These are phyloP conservation scores for Hordeum pubiflorum DNA, from an alignment of 202 grass and related monocot species.

Conservation along the genomic window DNA sequence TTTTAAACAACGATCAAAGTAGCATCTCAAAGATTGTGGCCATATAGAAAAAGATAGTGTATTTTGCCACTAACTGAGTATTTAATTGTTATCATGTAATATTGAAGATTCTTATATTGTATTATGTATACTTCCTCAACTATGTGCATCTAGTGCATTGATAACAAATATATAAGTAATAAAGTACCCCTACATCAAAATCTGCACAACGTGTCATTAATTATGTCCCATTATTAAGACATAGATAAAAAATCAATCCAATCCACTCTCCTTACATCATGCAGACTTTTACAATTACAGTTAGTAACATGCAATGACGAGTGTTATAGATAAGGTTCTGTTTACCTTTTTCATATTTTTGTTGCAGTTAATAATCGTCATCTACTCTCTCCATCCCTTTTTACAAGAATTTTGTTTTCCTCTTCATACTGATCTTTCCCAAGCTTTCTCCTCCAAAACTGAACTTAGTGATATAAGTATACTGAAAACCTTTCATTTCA, in stretches of 20 bases:
- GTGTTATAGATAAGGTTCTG: not conserved
- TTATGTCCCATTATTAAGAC: not conserved
- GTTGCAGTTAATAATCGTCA: not conserved
- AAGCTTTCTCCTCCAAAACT: not conserved
- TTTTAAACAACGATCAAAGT: not conserved
- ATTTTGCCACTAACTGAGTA: not conserved
- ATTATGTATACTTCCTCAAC: not conserved
- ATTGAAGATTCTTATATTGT: not conserved
- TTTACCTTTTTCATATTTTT: not conserved
- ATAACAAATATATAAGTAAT: not conserved
- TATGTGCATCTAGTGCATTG: not conserved
- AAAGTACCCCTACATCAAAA: not conserved
- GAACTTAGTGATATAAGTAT: not conserved
- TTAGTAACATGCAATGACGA: not conserved
- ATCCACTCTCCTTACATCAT: not conserved
- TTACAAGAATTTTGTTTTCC: not conserved
- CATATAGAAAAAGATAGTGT: not conserved
- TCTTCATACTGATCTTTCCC: not conserved
- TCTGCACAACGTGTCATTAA: not conserved
- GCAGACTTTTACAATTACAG: not conserved
- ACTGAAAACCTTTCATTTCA: not conserved
- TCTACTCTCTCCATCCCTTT: not conserved
- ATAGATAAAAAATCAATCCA: not conserved
- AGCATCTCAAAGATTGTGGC: not conserved
- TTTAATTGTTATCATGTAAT: not conserved